Percentiles rank a stretch among this genome's conserved stretches.
Conservation (phyloP, 2,329 filamentous ascomycete genomes). For the Sporothrix brunneoviolacea region DNA sequence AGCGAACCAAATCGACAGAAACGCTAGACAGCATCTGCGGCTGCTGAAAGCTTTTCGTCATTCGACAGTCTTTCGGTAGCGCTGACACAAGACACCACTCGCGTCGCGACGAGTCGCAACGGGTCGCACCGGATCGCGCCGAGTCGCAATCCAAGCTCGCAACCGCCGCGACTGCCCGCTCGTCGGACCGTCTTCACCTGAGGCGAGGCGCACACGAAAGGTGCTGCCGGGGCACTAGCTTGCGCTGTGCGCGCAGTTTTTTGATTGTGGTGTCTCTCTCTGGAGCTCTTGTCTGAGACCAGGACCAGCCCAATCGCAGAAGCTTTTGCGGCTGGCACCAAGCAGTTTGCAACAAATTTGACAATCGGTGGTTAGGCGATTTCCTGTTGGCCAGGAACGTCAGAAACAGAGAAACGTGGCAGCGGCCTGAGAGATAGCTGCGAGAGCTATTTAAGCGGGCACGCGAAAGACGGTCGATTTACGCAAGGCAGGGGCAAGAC, state of each 20-base stretch:
- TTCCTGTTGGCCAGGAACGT: too few relatives aligned
- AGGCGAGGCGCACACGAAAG: too few relatives aligned
- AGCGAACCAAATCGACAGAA: background rate
- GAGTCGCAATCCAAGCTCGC: background rate
- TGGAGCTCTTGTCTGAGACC: background rate
- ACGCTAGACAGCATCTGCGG: background rate
- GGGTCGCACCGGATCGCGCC: background rate
- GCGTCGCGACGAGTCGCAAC: background rate
- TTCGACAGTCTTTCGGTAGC: background rate
- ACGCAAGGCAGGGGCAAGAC: background rate
- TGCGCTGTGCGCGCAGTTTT: too few relatives aligned
- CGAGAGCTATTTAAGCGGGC: background rate
- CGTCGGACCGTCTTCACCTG: too few relatives aligned
- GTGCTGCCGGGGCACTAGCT: too few relatives aligned
- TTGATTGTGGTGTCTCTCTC: background rate
- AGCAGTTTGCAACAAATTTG: too few relatives aligned
- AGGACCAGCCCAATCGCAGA: background rate
- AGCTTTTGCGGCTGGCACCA: too few relatives aligned
- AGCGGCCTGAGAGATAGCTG: background rate
- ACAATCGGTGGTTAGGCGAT: too few relatives aligned
- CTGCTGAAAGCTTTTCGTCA: background rate
- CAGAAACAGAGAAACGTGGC: background rate
- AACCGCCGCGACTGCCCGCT: background rate
- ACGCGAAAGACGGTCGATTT: background rate
- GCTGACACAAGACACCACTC: background rate